phyloP scores from a whole-genome alignment of 805 yeast species.

The Ogataea paraovalis region DNA sequence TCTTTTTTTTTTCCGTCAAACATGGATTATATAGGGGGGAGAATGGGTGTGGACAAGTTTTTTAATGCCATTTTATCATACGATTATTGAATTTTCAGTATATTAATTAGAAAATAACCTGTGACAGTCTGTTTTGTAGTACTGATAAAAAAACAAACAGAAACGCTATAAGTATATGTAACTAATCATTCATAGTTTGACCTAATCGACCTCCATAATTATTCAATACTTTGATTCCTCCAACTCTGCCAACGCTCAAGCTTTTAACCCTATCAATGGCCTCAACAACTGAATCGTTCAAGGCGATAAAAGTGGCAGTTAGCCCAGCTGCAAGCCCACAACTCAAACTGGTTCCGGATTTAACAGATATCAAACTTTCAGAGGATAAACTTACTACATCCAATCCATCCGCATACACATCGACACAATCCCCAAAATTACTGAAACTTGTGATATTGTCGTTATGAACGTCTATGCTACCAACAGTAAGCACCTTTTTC shows the following conservation, averaged over 20 bases:
- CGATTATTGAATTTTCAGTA: no score
- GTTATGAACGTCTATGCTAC: conserved; percentile 34
- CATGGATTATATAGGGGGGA: not conserved
- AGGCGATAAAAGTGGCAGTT: conserved; percentile 41
- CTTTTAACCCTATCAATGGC: conserved; percentile 30
- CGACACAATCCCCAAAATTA: conserved; percentile 53
- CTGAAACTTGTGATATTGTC: conserved; percentile 36
- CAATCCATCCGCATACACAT: conserved; percentile 48
- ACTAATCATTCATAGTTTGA: conserved; percentile 11
- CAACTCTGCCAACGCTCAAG: not conserved
- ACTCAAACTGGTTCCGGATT: conserved; percentile 50
- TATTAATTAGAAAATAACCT: no score
- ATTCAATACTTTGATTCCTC: conserved; percentile 13
- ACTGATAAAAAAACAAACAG: no score
- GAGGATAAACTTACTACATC: conserved; percentile 37
- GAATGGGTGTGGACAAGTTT: no score
- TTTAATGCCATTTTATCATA: no score
- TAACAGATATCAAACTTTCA: conserved; percentile 27
- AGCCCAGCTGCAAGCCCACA: conserved; percentile 43
- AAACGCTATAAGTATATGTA: no score
- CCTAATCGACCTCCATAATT: conserved; percentile 20
- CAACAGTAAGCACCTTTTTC: conserved; percentile 36
- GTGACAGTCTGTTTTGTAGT: no score
- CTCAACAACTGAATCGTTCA: conserved; percentile 34
- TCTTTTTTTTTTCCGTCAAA: not conserved